phyloP scores from a whole-genome alignment of 78 protist genomes.

The Cavenderia fasciculata region DNA sequence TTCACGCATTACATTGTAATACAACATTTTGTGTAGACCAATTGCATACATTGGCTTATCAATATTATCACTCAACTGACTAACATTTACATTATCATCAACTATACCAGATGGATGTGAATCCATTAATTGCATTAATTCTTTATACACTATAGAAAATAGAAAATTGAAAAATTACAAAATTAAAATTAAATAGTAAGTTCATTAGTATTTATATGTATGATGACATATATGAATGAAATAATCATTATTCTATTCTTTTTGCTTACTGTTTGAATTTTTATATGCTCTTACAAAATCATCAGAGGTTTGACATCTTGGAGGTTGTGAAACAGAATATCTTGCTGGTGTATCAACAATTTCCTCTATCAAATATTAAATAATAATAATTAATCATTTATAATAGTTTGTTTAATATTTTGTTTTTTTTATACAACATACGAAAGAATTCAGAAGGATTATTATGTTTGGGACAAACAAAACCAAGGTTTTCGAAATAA shows the following conservation, averaged over 20 bases:
- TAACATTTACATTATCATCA: not conserved
- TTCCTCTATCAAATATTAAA: constrained; percentile 26
- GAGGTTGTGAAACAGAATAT: constrained; percentile 58
- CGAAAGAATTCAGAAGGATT: constrained; percentile 77
- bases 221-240: not conserved
- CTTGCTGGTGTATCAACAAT: constrained; percentile 67
- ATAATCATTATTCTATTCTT: too few relatives aligned
- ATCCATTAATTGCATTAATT: constrained; percentile 24
- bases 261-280: constrained; percentile 1
- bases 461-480: constrained; percentile 50
- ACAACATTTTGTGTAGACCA: not conserved
- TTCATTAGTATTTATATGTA: not conserved
- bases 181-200: not conserved
- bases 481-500: constrained; percentile 48
- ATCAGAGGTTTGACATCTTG: constrained; percentile 16
- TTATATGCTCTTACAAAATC: constrained; percentile 53
- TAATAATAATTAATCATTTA: not conserved
- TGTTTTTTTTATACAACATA: not conserved
- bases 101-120: constrained; percentile 48
- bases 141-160: constrained; percentile 27
- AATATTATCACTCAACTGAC: not conserved
- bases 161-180: too few relatives aligned
- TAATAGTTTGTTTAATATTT: not conserved
- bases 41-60: constrained; percentile 20
- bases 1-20: constrained; percentile 6